Evolutionary conservation across 2,329 filamentous ascomycete genomes (phyloP).

Genomic region (Biscogniauxia marginata): DNA sequence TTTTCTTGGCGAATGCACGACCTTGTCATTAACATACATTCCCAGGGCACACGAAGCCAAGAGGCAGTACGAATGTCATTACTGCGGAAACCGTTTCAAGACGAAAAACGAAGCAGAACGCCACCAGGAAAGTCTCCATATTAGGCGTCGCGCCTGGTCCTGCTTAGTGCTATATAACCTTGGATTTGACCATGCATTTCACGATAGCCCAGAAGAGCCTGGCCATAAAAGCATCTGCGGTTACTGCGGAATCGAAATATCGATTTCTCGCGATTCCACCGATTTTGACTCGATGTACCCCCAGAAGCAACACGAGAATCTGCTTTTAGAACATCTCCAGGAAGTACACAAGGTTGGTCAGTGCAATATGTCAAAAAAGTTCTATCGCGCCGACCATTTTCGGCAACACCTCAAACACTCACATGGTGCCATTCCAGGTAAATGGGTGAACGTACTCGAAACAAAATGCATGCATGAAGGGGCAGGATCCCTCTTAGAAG

Average conservation of each 20-base stretch:
- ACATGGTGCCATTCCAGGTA: slow-evolving; percentile 10
- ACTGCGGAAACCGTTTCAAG: slow-evolving; percentile 19
- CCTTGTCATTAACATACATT: not conserved
- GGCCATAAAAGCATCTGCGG: slow-evolving; percentile 14
- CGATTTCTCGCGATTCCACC: not conserved
- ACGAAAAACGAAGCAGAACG: slow-evolving; percentile 20
- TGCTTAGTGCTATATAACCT: slow-evolving; percentile 9
- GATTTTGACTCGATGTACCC: not conserved
- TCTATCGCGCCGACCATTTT: slow-evolving; percentile 22
- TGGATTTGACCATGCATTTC: slow-evolving; percentile 10
- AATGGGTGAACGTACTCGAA: slow-evolving; percentile 15
- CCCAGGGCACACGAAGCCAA: slow-evolving; percentile 15
- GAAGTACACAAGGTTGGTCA: slow-evolving; percentile 15
- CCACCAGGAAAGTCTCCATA: slow-evolving; percentile 19
- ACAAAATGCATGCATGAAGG: slow-evolving; percentile 12
- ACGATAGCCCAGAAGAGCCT: slow-evolving; percentile 13
- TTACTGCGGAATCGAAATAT: slow-evolving; percentile 12
- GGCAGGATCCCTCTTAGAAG: not conserved
- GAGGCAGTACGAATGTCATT: slow-evolving; percentile 15
- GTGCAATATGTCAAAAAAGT: slow-evolving; percentile 16
- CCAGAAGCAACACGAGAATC: slow-evolving; percentile 9
- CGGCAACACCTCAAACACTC: slow-evolving; percentile 22
- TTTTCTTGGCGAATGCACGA: too few species aligned
- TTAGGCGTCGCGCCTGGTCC: slow-evolving; percentile 16
- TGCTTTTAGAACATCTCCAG: slow-evolving; percentile 6